Evolutionary conservation across 2,329 filamentous ascomycete species (phyloP).

Genomic region (Trichoderma hamatum): DNA sequence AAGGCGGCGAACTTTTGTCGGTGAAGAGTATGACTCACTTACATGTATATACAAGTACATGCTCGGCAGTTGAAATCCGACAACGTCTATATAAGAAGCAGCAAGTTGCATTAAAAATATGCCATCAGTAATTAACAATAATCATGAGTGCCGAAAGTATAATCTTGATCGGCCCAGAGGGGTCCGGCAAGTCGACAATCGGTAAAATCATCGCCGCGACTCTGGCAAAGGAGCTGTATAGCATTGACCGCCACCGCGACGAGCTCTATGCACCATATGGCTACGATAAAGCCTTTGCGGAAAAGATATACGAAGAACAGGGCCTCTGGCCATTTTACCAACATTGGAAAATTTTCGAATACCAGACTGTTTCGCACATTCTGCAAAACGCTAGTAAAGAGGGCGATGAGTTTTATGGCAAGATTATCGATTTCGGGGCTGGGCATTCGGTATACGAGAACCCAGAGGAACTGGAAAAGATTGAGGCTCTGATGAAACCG

Average conservation of each 20-base stretch:
- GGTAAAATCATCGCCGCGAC: constrained; percentile 7
- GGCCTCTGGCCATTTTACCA: constrained; percentile 5
- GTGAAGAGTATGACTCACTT: background rate
- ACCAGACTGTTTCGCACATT: background rate
- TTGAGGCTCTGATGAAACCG: constrained; percentile 9
- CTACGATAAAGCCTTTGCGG: constrained; percentile 10
- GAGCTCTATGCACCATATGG: constrained; percentile 25
- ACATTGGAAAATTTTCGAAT: constrained; percentile 11
- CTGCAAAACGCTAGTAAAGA: background rate
- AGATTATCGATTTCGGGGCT: constrained; percentile 25
- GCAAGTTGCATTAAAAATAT: background rate
- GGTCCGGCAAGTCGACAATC: constrained; percentile 27
- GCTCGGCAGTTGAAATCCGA: background rate
- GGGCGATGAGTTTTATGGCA: constrained; percentile 19
- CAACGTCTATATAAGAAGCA: background rate
- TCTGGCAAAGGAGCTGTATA: constrained; percentile 19
- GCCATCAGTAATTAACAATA: background rate
- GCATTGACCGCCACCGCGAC: constrained; percentile 26
- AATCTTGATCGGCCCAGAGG: constrained; percentile 27
- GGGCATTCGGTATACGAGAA: constrained; percentile 26
- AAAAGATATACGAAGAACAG: background rate
- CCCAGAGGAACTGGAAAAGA: background rate
- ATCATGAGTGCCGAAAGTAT: background rate
- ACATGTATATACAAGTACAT: background rate
- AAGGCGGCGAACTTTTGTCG: background rate